Percentiles rank a stretch among this genome's conserved stretches.
These are phyloP conservation scores for Akebia trifoliata DNA, from an alignment of 164 flowering plant species.

Conservation along the genomic window DNA sequence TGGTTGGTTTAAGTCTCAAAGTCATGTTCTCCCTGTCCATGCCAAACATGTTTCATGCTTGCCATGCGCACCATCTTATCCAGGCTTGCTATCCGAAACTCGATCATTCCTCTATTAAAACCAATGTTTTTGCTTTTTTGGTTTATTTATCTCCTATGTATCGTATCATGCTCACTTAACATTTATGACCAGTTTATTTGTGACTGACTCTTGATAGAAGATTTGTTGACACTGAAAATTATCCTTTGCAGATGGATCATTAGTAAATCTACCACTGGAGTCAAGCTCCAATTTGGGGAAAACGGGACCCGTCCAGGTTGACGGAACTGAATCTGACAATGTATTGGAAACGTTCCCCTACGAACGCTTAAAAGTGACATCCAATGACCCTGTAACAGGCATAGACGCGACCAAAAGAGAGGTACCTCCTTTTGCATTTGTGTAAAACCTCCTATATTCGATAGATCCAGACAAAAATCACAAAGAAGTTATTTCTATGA, in stretches of 20 bases:
- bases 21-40: too few relatives aligned
- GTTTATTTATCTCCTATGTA: too few relatives aligned
- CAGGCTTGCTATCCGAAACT: too few relatives aligned
- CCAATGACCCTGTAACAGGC: conserved; percentile 37
- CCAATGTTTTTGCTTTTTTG: too few relatives aligned
- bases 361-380: conserved; percentile 42
- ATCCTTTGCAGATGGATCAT: conserved; percentile 13
- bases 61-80: too few relatives aligned
- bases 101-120: too few relatives aligned
- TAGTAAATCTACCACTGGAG: conserved; percentile 3
- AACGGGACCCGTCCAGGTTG: conserved; percentile 9
- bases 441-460: neutral
- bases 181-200: neutral
- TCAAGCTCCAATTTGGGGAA: conserved; percentile 3
- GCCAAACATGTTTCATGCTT: too few relatives aligned
- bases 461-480: neutral
- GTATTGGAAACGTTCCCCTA: conserved; percentile 35
- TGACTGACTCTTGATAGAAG: neutral
- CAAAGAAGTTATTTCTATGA: neutral
- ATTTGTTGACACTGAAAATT: neutral
- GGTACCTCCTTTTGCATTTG: conserved; percentile 32
- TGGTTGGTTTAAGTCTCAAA: too few relatives aligned
- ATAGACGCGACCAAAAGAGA: conserved; percentile 69
- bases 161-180: too few relatives aligned
- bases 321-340: conserved; percentile 15